A percentile compares a stretch with the other conserved stretches of the same genome.
Conservation (phyloP, 208 protist genomes). For the Histomonas meleagridis region DNA sequence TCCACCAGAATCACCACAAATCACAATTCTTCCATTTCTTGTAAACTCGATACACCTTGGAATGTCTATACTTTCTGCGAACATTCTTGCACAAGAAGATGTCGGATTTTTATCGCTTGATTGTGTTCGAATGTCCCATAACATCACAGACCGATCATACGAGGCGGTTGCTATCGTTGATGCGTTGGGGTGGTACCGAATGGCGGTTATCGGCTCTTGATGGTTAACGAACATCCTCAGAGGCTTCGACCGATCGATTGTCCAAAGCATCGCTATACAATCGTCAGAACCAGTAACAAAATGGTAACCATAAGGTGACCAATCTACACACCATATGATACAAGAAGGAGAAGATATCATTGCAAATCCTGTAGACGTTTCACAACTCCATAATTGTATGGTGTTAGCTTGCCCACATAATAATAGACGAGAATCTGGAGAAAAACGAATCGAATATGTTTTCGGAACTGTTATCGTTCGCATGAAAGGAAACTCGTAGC, state of each 20-base stretch:
- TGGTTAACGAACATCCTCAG: background rate
- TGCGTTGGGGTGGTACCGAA: background rate
- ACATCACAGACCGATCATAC: background rate
- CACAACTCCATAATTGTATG: background rate
- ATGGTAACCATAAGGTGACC: background rate
- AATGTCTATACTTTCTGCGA: background rate
- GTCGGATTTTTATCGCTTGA: too few species aligned
- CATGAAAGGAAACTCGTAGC: too few species aligned
- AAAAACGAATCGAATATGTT: background rate
- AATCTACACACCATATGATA: background rate
- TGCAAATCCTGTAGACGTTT: background rate
- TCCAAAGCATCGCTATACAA: background rate
- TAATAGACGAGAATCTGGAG: background rate
- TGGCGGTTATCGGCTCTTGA: background rate
- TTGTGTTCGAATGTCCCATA: slow-evolving; percentile 9
- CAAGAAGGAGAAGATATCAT: background rate
- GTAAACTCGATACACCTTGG: background rate
- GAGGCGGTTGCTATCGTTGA: background rate
- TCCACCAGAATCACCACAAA: background rate
- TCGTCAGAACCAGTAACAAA: background rate
- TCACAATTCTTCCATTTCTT: background rate
- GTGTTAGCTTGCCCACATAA: background rate
- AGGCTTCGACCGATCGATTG: background rate
- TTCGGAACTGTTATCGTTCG: background rate
- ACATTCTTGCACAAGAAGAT: background rate